Evolutionary conservation across 129 eudicot genomes (phyloP), one percentile per base, ranked within the genome.

Genomic region (Helichrysum umbraculigerum): DNA sequence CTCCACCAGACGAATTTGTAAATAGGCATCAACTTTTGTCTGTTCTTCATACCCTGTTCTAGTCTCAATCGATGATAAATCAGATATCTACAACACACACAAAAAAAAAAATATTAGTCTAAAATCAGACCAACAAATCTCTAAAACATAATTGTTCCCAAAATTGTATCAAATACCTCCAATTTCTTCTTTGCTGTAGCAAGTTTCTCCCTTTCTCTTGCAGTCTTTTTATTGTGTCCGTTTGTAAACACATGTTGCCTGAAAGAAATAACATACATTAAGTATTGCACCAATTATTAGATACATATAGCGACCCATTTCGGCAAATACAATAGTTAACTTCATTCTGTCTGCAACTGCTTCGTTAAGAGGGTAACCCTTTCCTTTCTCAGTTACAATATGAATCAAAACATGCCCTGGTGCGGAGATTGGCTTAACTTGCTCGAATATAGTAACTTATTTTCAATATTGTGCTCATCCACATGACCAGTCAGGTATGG

Each of bases 371-470:
- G 95, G 87, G 68, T 91, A 91, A 33, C 97, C 97, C 57, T 87
- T 88, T 28, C 97, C 97, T 77, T 91, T 91, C 81, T 91, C 97
- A 4, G 97, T 91, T 11, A 91, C 86, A 15, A 91, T 83, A 69
- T 91, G 97, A 67, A 91, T 88, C n/a, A 91, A 81, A 71, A 91
- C 95, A 0, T 95, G 97, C 42, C 97, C 95, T 0, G 95, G 88
- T 74, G 95, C 89, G 0, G 92, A 89, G 88, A 80, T 86, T 0
- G 88, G 51, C 75, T 88, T 91, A 1, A 91, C 95, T 81, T 88
- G 82, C 39, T 83, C 73, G 42, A 91, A 82, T n/a, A n/a, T n/a
- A n/a, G n/a, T n/a, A n/a, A n/a, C n/a, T n/a, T n/a, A n/a, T n/a
- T n/a, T n/a, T n/a, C n/a, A n/a, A n/a, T n/a, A n/a, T n/a, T n/a